phyloP scores from a whole-genome alignment of 257 asterid genomes.

The Hygrophila difformis region DNA sequence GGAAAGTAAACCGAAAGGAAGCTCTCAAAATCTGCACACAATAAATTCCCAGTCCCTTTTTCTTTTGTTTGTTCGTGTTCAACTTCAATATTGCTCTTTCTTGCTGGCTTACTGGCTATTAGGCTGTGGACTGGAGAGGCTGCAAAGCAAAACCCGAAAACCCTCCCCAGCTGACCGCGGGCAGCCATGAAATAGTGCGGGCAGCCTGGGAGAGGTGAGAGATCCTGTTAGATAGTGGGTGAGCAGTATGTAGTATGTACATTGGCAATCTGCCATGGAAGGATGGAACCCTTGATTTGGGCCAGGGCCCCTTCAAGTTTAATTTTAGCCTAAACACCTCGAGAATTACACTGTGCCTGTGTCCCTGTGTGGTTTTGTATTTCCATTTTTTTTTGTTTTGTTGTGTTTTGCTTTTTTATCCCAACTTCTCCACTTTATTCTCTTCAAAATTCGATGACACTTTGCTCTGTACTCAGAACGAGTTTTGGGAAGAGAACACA shows the following conservation, averaged over 20 bases:
- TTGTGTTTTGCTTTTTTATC: constrained; percentile 13
- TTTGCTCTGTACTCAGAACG: constrained; percentile 61
- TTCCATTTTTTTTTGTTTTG: background rate
- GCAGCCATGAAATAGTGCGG: constrained; percentile 1
- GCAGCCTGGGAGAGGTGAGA: background rate
- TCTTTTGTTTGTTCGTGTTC: no score
- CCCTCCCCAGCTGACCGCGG: constrained; percentile 2
- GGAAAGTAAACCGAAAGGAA: background rate
- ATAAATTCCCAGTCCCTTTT: background rate
- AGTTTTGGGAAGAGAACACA: constrained; percentile 28
- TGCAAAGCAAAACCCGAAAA: background rate
- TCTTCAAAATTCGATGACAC: constrained; percentile 61
- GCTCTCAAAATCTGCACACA: background rate
- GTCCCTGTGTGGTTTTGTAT: background rate
- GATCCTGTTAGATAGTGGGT: background rate
- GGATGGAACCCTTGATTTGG: background rate
- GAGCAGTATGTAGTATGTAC: background rate
- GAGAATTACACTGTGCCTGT: background rate
- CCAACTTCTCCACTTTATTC: constrained; percentile 64
- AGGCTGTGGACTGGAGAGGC: no score
- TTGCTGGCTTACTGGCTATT: background rate
- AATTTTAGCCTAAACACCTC: background rate
- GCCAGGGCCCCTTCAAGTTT: constrained; percentile 1
- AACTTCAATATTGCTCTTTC: no score
- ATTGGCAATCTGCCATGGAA: background rate